These are phyloP conservation scores for Populus hybrid DNA, from an alignment of 441 rosid genomes.

Conservation along the genomic window DNA sequence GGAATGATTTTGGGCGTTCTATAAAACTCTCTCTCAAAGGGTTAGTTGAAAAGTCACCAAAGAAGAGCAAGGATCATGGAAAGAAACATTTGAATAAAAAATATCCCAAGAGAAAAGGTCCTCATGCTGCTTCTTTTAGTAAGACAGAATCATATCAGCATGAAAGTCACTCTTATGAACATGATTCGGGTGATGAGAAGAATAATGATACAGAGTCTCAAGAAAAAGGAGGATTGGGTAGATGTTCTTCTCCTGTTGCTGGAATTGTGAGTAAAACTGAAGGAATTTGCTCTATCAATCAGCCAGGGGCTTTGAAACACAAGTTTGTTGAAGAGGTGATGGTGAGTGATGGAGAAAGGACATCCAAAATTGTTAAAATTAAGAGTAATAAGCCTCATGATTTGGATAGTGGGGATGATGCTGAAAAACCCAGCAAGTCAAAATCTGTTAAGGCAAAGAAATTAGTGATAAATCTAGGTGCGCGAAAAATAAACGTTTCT, in stretches of 20 bases:
- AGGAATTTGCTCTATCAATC: conserved; percentile 50
- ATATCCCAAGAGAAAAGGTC: conserved; percentile 50
- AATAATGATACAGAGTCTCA: conserved; percentile 37
- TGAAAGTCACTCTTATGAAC: conserved; percentile 38
- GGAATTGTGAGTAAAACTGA: conserved; percentile 37
- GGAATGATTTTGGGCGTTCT: conserved; percentile 66
- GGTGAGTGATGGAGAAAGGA: conserved; percentile 71
- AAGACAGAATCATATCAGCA: conserved; percentile 40
- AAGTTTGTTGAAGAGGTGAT: conserved; percentile 89
- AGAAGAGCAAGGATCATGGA: conserved; percentile 71
- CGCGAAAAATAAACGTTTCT: conserved; percentile 72
- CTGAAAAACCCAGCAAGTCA: conserved; percentile 50
- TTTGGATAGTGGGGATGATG: conserved; percentile 61
- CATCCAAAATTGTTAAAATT: conserved; percentile 57
- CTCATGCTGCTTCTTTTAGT: conserved; percentile 29
- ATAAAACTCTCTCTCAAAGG: conserved; percentile 87
- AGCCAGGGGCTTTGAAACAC: conserved; percentile 71
- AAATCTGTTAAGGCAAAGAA: conserved; percentile 76
- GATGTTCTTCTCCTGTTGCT: conserved; percentile 47
- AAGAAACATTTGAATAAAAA: conserved; percentile 61
- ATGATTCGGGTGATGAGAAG: conserved; percentile 39
- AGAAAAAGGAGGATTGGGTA: conserved; percentile 40
- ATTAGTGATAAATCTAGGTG: conserved; percentile 86
- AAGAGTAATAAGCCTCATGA: conserved; percentile 64
- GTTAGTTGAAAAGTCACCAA: conserved; percentile 73